These are phyloP conservation scores for Rhynchosporium agropyri DNA, from an alignment of 2,329 filamentous ascomycete species.

Conservation along the genomic window DNA sequence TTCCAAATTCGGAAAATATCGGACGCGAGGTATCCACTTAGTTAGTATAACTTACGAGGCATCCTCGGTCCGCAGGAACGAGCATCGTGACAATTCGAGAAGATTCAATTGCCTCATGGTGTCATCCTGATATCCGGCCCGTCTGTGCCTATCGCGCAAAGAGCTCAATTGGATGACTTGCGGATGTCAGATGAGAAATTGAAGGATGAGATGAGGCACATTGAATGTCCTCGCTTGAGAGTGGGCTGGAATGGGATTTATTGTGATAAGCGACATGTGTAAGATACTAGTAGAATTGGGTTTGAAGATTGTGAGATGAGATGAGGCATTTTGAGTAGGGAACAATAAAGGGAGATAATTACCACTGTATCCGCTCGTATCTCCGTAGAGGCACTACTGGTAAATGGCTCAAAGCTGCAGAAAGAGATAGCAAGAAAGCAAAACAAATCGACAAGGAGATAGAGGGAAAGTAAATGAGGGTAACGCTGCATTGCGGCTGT, in stretches of 20 bases:
- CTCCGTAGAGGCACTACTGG: too few species aligned
- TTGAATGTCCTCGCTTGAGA: not conserved
- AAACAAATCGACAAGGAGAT: not conserved
- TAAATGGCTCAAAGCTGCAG: conserved; percentile 9
- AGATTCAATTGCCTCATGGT: conserved; percentile 6
- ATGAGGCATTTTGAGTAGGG: too few species aligned
- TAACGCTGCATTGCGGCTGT: conserved; percentile 11
- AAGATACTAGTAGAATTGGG: too few species aligned
- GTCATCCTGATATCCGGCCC: conserved; percentile 4
- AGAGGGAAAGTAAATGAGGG: not conserved
- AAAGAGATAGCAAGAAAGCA: not conserved
- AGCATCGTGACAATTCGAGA: conserved; percentile 2
- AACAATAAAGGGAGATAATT: not conserved
- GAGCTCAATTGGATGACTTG: not conserved
- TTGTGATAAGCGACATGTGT: too few species aligned
- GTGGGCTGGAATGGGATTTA: too few species aligned
- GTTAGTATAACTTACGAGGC: not conserved
- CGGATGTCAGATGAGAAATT: conserved; percentile 1
- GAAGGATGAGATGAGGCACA: conserved; percentile 9
- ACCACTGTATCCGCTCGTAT: not conserved
- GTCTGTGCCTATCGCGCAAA: not conserved
- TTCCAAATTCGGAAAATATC: conserved; percentile 1
- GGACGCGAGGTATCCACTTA: conserved; percentile 6
- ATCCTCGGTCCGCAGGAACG: not conserved
- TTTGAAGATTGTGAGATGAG: not conserved